Evolutionary conservation across 2,329 filamentous ascomycete genomes (phyloP), one percentile per base, ranked within the genome.

Genomic region (Hypoxylon rubiginosum): DNA sequence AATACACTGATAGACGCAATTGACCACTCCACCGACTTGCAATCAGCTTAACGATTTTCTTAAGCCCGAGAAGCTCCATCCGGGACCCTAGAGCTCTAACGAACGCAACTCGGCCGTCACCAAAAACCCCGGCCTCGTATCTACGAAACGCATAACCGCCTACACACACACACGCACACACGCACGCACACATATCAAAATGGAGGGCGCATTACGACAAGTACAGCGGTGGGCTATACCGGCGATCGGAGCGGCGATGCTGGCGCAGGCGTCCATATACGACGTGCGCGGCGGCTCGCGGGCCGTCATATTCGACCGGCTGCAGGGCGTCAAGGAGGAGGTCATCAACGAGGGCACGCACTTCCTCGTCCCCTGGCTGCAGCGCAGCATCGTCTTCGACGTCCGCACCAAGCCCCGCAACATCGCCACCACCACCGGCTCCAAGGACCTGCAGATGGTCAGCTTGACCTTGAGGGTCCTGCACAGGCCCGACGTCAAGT

Each of bases 381-480:
- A 99, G 82, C 91, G 90, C 82, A 92, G 91, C 75, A 94, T 99
- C 83, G 86, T 97, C 79, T 99, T 97, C 80, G 96, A 99, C 84
- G 96, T 99, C 72, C 91, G 96, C 70, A 99, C 97, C 62, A 97
- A 97, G 87, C 96, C 96, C 67, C 89, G 96, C 78, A 98, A 97
- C 81, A 98, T 99, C 79, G 93, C 92, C 72, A 99, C 96, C 28
- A 99, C 96, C 24, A 99, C 96, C 11, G 96, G 96, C 64, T 95
- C 91, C 87, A 99, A 99, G 89, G 96, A 99, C 84, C 82, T 99
- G 86, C 96, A 99, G 85, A 99, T 99, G 96, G 96, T 99, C 77
- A 97, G 94, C 87, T 87, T 99, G 86, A 99, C 96, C 58, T 87
- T 99, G 79, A 89, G 96, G 81, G 96, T 99, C 71, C 83, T 99